phyloP scores from a whole-genome alignment of 441 rosid species.

The Erodium texanum region DNA sequence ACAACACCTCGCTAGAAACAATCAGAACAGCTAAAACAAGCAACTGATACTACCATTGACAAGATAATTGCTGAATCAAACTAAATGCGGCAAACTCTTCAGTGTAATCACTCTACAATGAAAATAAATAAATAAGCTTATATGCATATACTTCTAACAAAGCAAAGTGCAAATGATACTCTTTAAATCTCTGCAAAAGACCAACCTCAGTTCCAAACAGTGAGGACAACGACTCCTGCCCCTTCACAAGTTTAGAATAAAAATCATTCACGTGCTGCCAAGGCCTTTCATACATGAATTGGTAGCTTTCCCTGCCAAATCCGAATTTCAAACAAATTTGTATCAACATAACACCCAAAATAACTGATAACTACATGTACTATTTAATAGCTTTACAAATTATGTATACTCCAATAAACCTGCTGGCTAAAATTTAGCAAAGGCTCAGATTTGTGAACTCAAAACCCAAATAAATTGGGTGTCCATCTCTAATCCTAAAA shows the following conservation, averaged over 20 bases:
- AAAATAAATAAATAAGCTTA: background rate
- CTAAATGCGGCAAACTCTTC: background rate
- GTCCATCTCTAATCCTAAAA: background rate
- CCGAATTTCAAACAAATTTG: background rate
- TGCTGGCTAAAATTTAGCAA: too few relatives aligned
- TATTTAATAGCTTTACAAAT: background rate
- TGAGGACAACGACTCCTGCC: constrained; percentile 28
- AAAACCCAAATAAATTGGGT: background rate
- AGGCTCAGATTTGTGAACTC: background rate
- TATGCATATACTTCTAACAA: background rate
- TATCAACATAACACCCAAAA: background rate
- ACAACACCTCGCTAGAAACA: background rate
- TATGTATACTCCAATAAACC: too few relatives aligned
- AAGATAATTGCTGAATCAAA: background rate
- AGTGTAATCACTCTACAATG: background rate
- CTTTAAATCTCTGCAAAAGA: background rate
- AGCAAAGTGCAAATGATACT: background rate
- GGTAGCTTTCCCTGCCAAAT: constrained; percentile 49
- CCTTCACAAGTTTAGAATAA: constrained; percentile 51
- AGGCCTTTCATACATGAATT: constrained; percentile 64
- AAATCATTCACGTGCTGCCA: constrained; percentile 67
- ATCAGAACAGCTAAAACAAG: background rate
- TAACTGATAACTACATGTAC: background rate
- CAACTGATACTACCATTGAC: background rate
- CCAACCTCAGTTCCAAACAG: constrained; percentile 27